Evolutionary conservation across 163 green algal genomes (phyloP), one percentile per base, ranked within the genome.

Genomic region (Coccomyxa subellipsoidea): DNA sequence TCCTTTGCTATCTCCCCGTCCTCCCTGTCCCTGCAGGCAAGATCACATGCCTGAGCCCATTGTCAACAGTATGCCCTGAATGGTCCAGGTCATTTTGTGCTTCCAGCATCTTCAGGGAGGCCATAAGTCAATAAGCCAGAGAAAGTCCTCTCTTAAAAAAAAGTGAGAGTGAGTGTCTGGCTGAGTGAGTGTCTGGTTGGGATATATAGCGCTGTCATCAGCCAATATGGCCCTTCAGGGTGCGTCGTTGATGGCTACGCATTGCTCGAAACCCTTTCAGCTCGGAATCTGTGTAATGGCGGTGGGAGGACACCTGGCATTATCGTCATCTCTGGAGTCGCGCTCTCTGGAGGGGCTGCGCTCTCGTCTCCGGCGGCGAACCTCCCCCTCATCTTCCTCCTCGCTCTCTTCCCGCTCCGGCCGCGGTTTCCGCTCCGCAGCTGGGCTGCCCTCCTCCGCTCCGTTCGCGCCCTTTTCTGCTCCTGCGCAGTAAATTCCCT

Each of bases 11-110:
- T 76, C 69, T 76, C 69, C 29, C 72, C 78, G 71, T 80, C 80
- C 36, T 82, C 83, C 71, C 78, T 86, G 78, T 76, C 47, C 47
- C 47, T 59, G 40, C 47, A 59, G 47, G 23, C 15, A 59, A 59
- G 15, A 21, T 27, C 47, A 59, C 21, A 59, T 59, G 47, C n/a
- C n/a, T n/a, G n/a, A n/a, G n/a, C n/a, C n/a, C n/a, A n/a, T n/a
- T n/a, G n/a, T n/a, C n/a, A n/a, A n/a, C n/a, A n/a, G n/a, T n/a
- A n/a, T n/a, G n/a, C n/a, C n/a, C n/a, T n/a, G n/a, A n/a, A n/a
- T n/a, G n/a, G n/a, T n/a, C n/a, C n/a, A n/a, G n/a, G n/a, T n/a
- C n/a, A n/a, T n/a, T n/a, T n/a, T n/a, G n/a, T n/a, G n/a, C n/a
- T n/a, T n/a, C n/a, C n/a, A n/a, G n/a, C n/a, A n/a, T n/a, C n/a